These are phyloP conservation scores for Lachnellula cervina DNA, from an alignment of 2,329 filamentous ascomycete species.

Conservation along the genomic window DNA sequence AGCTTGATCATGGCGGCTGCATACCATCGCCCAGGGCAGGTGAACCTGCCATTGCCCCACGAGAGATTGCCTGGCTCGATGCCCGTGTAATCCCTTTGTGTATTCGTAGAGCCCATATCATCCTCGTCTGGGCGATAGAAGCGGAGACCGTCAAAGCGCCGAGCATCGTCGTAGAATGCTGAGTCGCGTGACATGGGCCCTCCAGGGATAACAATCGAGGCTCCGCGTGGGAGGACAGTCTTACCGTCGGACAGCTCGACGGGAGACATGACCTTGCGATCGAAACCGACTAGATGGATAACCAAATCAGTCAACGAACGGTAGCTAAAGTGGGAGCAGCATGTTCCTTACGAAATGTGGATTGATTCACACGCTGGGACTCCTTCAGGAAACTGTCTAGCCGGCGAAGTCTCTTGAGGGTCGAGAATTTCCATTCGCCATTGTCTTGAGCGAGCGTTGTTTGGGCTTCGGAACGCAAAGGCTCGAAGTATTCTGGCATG, in stretches of 20 bases:
- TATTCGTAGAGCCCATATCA: not conserved
- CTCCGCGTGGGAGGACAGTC: not conserved
- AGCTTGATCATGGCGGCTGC: constrained; percentile 1
- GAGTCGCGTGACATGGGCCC: not conserved
- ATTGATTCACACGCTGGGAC: not conserved
- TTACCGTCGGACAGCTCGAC: not conserved
- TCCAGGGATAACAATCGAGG: not conserved
- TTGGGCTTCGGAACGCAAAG: not conserved
- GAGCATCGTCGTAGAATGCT: not conserved
- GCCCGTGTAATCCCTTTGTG: not conserved
- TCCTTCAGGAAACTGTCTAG: constrained; percentile 6
- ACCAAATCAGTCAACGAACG: not conserved
- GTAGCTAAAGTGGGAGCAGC: not conserved
- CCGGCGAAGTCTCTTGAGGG: not conserved
- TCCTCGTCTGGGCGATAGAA: not conserved
- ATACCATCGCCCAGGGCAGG: constrained; percentile 2
- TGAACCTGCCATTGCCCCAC: not conserved
- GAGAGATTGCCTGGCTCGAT: constrained; percentile 1
- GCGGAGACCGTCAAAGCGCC: not conserved
- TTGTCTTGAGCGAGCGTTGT: not conserved
- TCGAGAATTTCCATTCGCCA: not conserved
- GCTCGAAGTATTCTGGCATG: not conserved
- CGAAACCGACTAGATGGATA: not conserved
- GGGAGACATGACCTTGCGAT: not conserved
- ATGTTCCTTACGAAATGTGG: not conserved